Percentiles rank a stretch among this genome's conserved stretches.
Evolutionary conservation across 2,329 filamentous ascomycete species (phyloP).

Genomic region (Fonsecaea pedrosoi): DNA sequence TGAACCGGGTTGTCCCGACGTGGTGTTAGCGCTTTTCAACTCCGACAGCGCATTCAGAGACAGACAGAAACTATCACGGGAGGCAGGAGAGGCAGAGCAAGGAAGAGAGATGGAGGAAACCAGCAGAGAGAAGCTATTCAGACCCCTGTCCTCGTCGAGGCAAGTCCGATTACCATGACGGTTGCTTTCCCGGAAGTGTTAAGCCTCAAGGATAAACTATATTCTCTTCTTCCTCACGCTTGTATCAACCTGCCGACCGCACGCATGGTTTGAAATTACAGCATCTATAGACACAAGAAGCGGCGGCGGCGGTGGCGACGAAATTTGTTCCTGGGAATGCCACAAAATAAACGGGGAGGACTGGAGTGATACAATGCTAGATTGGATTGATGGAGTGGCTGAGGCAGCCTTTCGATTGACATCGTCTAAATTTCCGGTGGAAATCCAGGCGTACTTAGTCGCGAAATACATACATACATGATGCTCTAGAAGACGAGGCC

Average conservation of each 20-base stretch:
- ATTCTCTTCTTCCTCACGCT: too few species aligned
- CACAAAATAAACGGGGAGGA: background rate
- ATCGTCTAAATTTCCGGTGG: background rate
- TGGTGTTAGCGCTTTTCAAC: slow-evolving; percentile 40
- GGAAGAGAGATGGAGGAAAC: background rate
- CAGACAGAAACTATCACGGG: background rate
- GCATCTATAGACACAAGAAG: background rate
- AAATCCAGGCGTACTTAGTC: too few species aligned
- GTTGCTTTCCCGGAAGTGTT: too few species aligned
- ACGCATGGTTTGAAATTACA: background rate
- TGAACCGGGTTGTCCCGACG: slow-evolving; percentile 61
- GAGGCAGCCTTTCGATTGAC: background rate
- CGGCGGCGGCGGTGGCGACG: too few species aligned
- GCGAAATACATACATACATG: slow-evolving; percentile 52
- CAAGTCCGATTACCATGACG: too few species aligned
- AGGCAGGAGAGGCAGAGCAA: background rate
- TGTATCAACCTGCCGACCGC: background rate
- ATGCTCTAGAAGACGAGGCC: slow-evolving; percentile 73
- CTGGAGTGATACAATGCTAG: background rate
- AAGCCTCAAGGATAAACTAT: too few species aligned
- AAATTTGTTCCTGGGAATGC: background rate
- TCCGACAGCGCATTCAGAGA: background rate
- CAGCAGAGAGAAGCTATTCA: background rate
- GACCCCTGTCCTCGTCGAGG: background rate
- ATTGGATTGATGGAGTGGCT: background rate